Evolutionary conservation across 805 yeast species (phyloP).

Genomic region (Kluyveromyces nonfermentans): DNA sequence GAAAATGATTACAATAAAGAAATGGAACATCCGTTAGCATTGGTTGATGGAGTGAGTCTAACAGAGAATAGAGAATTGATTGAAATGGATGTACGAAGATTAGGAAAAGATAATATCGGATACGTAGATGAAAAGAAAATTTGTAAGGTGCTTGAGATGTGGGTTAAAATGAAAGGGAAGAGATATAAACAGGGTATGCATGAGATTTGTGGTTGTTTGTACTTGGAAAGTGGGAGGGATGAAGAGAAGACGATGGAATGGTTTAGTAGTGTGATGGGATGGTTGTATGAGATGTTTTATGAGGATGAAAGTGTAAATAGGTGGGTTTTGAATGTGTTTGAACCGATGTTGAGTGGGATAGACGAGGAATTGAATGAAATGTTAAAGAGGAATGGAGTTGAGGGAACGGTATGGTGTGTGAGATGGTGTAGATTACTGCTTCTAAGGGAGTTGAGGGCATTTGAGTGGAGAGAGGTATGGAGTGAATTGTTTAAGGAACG

Average conservation of each 20-base stretch:
- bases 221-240: constrained; percentile 12
- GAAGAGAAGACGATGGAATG: constrained; percentile 5
- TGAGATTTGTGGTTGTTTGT: constrained; percentile 23
- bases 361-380: constrained; percentile 14
- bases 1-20: not conserved
- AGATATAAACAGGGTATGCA: constrained; percentile 28
- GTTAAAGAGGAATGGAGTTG: constrained; percentile 3
- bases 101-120: constrained; percentile 17
- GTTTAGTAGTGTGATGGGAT: constrained; percentile 21
- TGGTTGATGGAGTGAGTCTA: constrained; percentile 7
- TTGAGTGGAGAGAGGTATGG: constrained; percentile 17
- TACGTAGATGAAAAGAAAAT: constrained; percentile 15
- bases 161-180: constrained; percentile 7
- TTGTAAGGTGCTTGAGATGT: constrained; percentile 21
- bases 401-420: constrained; percentile 25
- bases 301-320: constrained; percentile 16
- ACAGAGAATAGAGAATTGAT: constrained; percentile 22
- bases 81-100: constrained; percentile 22
- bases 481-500: constrained; percentile 23
- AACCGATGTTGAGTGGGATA: constrained; percentile 14
- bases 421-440: constrained; percentile 27
- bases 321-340: constrained; percentile 19
- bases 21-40: constrained; percentile 1
- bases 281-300: constrained; percentile 19
- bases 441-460: constrained; percentile 17